Evolutionary conservation across 2,329 filamentous ascomycete species (phyloP).

Genomic region (Penicillium frequentans): DNA sequence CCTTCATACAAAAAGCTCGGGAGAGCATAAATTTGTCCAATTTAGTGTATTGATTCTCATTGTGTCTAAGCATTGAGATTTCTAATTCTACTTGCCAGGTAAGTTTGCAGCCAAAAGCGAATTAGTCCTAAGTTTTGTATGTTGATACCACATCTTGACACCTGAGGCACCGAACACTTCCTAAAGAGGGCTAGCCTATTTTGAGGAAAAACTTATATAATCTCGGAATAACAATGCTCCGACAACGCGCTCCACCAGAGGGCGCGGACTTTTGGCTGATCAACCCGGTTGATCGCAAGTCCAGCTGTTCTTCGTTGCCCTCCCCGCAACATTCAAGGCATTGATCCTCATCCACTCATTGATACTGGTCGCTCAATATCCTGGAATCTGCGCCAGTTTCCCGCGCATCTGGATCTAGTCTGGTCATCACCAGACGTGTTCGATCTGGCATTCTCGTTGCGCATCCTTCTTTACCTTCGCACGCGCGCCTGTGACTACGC

Average conservation of each 20-base stretch:
- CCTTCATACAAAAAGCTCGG: background rate
- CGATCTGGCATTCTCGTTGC: slow-evolving; percentile 13
- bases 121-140: background rate
- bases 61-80: background rate
- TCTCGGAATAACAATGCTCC: slow-evolving; percentile 2
- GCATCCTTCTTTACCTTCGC: slow-evolving; percentile 12
- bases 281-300: slow-evolving; percentile 24
- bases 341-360: slow-evolving; percentile 14
- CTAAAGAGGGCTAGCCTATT: background rate
- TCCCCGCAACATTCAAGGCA: slow-evolving; percentile 19
- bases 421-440: background rate
- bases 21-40: background rate
- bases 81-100: background rate
- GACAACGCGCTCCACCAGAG: slow-evolving; percentile 30
- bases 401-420: background rate
- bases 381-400: background rate
- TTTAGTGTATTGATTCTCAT: background rate
- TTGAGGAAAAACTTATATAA: background rate
- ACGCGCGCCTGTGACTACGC: slow-evolving; percentile 13
- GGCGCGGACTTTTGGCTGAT: slow-evolving; percentile 30
- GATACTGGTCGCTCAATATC: slow-evolving; percentile 6
- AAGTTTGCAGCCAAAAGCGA: background rate
- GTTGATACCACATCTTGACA: background rate
- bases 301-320: slow-evolving; percentile 14
- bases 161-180: background rate